A percentile compares a stretch with the other conserved stretches of the same genome.
These are phyloP conservation scores for Acanthamoeba triangularis DNA, from an alignment of 208 protist genomes.

Conservation along the genomic window DNA sequence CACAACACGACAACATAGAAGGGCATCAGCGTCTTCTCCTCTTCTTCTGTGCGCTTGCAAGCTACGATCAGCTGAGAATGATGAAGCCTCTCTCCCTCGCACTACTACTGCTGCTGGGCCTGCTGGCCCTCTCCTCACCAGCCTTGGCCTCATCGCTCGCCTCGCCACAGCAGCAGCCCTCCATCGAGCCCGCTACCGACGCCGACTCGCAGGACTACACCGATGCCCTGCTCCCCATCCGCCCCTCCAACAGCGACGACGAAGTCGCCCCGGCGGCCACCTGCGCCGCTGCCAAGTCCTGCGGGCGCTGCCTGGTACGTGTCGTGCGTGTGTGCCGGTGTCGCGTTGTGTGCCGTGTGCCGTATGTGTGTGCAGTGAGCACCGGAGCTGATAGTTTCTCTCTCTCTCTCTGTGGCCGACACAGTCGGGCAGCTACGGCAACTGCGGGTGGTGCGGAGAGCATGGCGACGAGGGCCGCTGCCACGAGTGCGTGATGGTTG, in stretches of 20 bases:
- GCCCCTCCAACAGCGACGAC: background rate
- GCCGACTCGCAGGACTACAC: background rate
- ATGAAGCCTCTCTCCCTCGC: background rate
- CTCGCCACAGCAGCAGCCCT: background rate
- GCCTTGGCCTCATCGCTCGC: background rate
- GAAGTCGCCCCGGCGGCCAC: background rate
- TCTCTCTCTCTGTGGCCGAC: background rate
- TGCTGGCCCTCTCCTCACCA: background rate
- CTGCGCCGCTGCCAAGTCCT: background rate
- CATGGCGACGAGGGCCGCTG: slow-evolving; percentile 8
- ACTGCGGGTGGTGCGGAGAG: slow-evolving; percentile 15
- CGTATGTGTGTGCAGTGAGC: no score
- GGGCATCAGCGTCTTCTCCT: no score
- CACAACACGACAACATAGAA: background rate
- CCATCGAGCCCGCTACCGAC: background rate
- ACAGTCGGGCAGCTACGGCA: slow-evolving; percentile 1
- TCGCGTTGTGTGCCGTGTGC: background rate
- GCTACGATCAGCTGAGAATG: no score
- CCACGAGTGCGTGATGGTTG: background rate
- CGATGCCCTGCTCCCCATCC: background rate
- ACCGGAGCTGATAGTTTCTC: background rate
- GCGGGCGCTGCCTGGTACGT: background rate
- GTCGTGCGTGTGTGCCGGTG: background rate
- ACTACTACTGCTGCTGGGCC: background rate
- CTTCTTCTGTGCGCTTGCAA: no score